phyloP scores from a whole-genome alignment of 2,329 filamentous ascomycete species.

The Colletotrichum aenigma region DNA sequence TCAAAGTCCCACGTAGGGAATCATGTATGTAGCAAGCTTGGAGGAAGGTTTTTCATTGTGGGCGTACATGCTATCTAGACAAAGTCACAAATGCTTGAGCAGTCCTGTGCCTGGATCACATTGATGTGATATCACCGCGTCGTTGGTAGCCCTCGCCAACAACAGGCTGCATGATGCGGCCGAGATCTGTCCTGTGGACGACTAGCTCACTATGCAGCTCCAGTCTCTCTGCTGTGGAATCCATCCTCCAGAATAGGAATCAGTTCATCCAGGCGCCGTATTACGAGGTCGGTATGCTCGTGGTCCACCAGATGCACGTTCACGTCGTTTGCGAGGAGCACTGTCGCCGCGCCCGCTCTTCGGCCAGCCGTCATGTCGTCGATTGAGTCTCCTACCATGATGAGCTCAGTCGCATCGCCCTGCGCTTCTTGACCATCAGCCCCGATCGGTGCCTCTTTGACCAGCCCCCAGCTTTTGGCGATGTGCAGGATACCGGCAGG shows the following conservation, averaged over 20 bases:
- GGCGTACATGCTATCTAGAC: slow-evolving; percentile 18
- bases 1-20: neutral
- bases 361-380: slow-evolving; percentile 93
- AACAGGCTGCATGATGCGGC: neutral
- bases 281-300: slow-evolving; percentile 77
- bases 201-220: neutral
- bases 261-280: slow-evolving; percentile 76
- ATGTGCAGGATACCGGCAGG: slow-evolving; percentile 90
- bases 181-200: neutral
- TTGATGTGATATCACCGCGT: neutral
- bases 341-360: slow-evolving; percentile 84
- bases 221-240: slow-evolving; percentile 49
- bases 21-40: slow-evolving; percentile 11
- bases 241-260: slow-evolving; percentile 76
- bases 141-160: no score
- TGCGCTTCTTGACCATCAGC: slow-evolving; percentile 8
- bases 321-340: slow-evolving; percentile 85
- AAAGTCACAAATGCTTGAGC: slow-evolving; percentile 12
- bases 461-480: slow-evolving; percentile 74
- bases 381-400: slow-evolving; percentile 79
- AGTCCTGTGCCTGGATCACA: neutral
- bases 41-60: slow-evolving; percentile 14
- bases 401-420: slow-evolving; percentile 51
- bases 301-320: slow-evolving; percentile 74
- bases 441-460: neutral